Conservation (phyloP, 495 filamentous ascomycete genomes). For the Parathielavia hyrcaniae region DNA sequence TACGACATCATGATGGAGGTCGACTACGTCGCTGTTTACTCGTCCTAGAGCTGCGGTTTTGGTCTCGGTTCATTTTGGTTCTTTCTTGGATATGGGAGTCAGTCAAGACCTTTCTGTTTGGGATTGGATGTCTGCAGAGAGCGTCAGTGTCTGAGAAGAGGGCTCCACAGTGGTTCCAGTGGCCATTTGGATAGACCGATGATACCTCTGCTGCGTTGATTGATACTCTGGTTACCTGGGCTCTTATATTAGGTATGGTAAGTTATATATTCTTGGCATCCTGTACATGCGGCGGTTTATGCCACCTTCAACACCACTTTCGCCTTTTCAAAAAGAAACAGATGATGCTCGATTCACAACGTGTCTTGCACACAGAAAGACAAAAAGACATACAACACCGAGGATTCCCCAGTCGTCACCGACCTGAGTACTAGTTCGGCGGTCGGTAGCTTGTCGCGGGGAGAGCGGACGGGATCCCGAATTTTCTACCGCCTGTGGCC, state of each 20-base stretch:
- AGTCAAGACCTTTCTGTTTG: neutral
- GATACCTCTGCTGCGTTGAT: conserved; percentile 1
- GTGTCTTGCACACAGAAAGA: too few species aligned
- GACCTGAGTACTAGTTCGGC: conserved; percentile 8
- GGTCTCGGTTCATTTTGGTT: neutral
- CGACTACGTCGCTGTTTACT: conserved; percentile 41
- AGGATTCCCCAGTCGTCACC: conserved; percentile 10
- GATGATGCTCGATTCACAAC: too few species aligned
- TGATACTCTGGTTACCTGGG: neutral
- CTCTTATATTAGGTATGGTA: conserved; percentile 4
- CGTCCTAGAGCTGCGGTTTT: conserved; percentile 5
- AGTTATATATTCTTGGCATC: conserved; percentile 1
- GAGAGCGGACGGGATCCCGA: conserved; percentile 49
- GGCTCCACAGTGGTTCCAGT: conserved; percentile 1
- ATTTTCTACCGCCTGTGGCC: neutral
- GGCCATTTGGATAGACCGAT: neutral
- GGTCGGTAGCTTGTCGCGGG: conserved; percentile 34
- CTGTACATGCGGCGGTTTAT: neutral
- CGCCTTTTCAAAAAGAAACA: too few species aligned
- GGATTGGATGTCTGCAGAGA: neutral
- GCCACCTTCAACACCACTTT: neutral
- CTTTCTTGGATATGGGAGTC: neutral
- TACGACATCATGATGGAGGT: conserved; percentile 50
- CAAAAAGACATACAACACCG: neutral
- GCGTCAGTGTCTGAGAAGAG: neutral